Evolutionary conservation across 75 land plant species (phyloP).

Genomic region (Pinus taeda): DNA sequence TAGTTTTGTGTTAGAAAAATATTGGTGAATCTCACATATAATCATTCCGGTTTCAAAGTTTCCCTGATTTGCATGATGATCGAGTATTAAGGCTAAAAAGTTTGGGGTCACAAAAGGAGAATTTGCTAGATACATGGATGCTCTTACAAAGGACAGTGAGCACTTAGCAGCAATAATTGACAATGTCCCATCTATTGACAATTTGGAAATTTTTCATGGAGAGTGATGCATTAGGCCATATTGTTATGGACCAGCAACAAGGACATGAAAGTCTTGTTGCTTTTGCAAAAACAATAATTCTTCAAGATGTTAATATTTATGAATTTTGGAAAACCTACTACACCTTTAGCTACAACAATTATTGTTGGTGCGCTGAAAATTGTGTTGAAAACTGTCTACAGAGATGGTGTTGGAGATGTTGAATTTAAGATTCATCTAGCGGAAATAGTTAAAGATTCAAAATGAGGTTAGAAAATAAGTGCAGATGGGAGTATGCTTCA

Average conservation of each 20-base stretch:
- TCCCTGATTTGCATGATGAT: no score
- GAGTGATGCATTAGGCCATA: constrained; percentile 96
- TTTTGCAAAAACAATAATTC: constrained; percentile 89
- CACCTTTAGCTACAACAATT: constrained; percentile 91
- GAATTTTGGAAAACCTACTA: constrained; percentile 83
- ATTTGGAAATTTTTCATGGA: constrained; percentile 99
- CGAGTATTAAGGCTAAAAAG: no score
- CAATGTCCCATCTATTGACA: constrained; percentile 94
- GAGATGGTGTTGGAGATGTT: constrained; percentile 73
- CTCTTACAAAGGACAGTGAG: constrained; percentile 93
- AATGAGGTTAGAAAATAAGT: no score
- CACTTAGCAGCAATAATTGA: constrained; percentile 98
- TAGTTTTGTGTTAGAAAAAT: no score
- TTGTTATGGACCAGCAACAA: constrained; percentile 95
- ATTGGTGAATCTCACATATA: no score
- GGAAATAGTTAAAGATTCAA: no score
- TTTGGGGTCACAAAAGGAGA: constrained; percentile 98
- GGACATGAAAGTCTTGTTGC: constrained; percentile 91
- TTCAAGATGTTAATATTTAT: constrained; percentile 89
- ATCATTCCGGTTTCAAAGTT: no score
- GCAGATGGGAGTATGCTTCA: no score
- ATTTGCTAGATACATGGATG: constrained; percentile 88
- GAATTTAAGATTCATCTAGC: constrained; percentile 65
- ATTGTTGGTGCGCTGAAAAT: no score
- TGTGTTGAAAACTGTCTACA: constrained; percentile 85